A percentile compares a stretch with the other conserved stretches of the same genome.
Evolutionary conservation across 202 grass and related monocot genomes (phyloP).

Genomic region (Schoenoplectus triqueter): DNA sequence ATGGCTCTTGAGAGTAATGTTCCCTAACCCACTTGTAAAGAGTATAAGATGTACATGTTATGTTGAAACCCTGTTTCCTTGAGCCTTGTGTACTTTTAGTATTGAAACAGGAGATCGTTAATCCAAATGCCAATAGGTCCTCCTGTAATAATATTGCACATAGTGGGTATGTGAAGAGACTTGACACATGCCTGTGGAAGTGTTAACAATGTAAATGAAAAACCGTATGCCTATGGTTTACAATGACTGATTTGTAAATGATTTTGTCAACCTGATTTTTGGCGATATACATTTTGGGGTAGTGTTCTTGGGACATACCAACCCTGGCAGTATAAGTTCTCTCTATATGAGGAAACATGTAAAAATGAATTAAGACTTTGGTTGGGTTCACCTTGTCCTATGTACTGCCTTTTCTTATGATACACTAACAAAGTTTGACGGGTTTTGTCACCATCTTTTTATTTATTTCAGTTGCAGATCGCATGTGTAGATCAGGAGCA

Average conservation of each 20-base stretch:
- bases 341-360: neutral
- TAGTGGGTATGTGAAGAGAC: conserved; percentile 16
- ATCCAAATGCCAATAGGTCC: neutral
- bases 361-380: neutral
- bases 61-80: conserved; percentile 3
- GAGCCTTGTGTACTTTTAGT: neutral
- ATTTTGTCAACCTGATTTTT: neutral
- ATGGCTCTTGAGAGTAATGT: conserved; percentile 94
- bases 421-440: conserved; percentile 19
- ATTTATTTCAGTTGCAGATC: conserved; percentile 84
- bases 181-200: neutral
- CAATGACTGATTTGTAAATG: neutral
- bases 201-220: conserved; percentile 9
- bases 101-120: neutral
- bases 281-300: neutral
- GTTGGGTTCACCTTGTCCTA: conserved; percentile 17
- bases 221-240: neutral
- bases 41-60: neutral
- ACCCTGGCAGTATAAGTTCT: neutral
- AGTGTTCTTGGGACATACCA: neutral
- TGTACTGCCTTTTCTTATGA: neutral
- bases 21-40: conserved; percentile 16
- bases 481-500: conserved; percentile 98
- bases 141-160: neutral
- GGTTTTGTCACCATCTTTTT: conserved; percentile 39